Evolutionary conservation across 139 green algal genomes (phyloP), one percentile per base, ranked within the genome.

Genomic region (Picochlorum sp.): DNA sequence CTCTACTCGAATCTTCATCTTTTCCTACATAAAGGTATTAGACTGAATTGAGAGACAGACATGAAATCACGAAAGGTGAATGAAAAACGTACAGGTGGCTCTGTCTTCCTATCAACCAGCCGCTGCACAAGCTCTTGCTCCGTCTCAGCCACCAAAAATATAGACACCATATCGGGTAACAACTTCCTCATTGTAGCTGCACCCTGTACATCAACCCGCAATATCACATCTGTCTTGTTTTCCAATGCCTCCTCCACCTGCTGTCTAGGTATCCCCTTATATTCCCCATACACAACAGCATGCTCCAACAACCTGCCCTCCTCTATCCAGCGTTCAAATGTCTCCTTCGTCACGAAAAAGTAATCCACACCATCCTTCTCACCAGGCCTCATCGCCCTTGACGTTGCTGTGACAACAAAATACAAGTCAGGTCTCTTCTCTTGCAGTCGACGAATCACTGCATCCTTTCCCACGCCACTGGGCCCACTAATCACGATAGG

Each of bases 371-470:
- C 92, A 58, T 98, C 73, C 30, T 85, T 72, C 75, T 98, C 92
- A 0, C 80, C 81, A 3, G 71, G 66, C 15, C 92, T 77, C 74
- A 66, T 85, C 4, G 77, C 38, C 44, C 92, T 90, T 76, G 88
- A 90, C 0, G 92, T 96, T 4, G 92, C 91, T 28, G 91, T 98
- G 28, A 97, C 87, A 1, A 98, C 88, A 78, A 97, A 96, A 60
- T 96, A 82, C 4, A 98, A 76, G 58, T 96, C 82, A 26, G 81
- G 77, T 1, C 83, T 73, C 10, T 63, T 30, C 57, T 85, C 70
- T 60, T 89, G 85, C 55, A 96, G 70, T 26, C 60, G 23, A 6
- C 73, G 76, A 49, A 98, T 80, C 4, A 96, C 89, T 15, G 89
- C 77, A 72, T 98, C 92, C 68, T 98, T 98, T 59, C 92, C 92